Evolutionary conservation across 257 asterid genomes (phyloP).

Genomic region (Datura wrightii): DNA sequence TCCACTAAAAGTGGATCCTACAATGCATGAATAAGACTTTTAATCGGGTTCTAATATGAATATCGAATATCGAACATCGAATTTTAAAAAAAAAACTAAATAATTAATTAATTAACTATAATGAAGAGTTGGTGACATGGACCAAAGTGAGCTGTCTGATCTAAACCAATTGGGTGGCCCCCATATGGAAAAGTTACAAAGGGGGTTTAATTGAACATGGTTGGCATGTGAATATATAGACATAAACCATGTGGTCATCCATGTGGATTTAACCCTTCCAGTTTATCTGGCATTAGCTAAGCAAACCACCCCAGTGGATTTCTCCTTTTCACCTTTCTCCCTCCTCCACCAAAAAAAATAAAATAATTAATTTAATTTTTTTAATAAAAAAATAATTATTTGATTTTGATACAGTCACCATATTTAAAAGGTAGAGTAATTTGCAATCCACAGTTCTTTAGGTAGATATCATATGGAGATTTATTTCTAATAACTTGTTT

Average conservation of each 20-base stretch:
- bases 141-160: slow-evolving; percentile 49
- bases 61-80: too few species aligned
- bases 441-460: slow-evolving; percentile 32
- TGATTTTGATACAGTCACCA: too few species aligned
- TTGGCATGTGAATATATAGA: slow-evolving; percentile 63
- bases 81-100: too few species aligned
- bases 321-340: neutral
- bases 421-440: neutral
- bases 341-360: neutral
- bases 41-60: too few species aligned
- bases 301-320: slow-evolving; percentile 43
- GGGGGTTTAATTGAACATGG: slow-evolving; percentile 67
- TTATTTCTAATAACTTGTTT: neutral
- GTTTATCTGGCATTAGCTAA: slow-evolving; percentile 46
- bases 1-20: too few species aligned
- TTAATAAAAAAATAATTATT: neutral
- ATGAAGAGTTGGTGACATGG: slow-evolving; percentile 37
- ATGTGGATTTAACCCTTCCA: slow-evolving; percentile 50
- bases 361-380: neutral
- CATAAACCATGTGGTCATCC: slow-evolving; percentile 44
- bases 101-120: too few species aligned
- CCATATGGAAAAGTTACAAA: slow-evolving; percentile 57
- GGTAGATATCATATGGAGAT: slow-evolving; percentile 32
- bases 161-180: slow-evolving; percentile 34
- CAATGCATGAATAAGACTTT: too few species aligned